Percentiles rank a stretch among this genome's conserved stretches.
Conservation (phyloP, 1,284 basidiomycete species). For the Pascua sp. region DNA sequence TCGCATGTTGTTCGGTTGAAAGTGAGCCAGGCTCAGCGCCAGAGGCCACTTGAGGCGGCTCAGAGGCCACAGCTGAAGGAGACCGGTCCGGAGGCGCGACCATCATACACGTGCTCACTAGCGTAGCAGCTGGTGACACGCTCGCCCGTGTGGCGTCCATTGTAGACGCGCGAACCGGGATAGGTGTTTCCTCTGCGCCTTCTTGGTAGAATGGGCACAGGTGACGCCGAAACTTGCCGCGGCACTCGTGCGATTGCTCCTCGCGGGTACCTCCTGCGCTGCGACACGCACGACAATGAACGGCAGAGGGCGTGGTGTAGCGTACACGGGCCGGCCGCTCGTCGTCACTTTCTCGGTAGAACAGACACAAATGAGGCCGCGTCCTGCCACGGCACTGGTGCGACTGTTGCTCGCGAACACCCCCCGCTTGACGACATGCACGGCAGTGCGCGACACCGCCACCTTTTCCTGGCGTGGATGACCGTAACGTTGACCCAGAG, state of each 20-base stretch:
- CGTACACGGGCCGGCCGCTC: neutral
- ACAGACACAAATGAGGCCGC: neutral
- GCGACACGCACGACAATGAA: neutral
- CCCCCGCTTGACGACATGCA: neutral
- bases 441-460: neutral
- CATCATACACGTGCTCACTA: neutral
- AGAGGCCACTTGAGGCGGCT: neutral
- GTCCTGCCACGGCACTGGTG: constrained; percentile 5
- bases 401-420: constrained; percentile 4
- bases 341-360: neutral
- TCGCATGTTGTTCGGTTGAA: too few species aligned
- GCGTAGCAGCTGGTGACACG: too few species aligned
- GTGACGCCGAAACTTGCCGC: constrained; percentile 2
- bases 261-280: constrained; percentile 1
- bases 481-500: neutral
- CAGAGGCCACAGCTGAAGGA: neutral
- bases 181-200: neutral
- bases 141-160: too few species aligned
- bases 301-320: neutral
- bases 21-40: neutral
- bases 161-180: neutral
- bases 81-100: neutral
- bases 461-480: neutral
- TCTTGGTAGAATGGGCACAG: neutral
- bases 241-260: constrained; percentile 4